A percentile compares a stretch with the other conserved stretches of the same genome.
phyloP scores from a whole-genome alignment of 2,329 filamentous ascomycete species.

The Massarina eburnea region DNA sequence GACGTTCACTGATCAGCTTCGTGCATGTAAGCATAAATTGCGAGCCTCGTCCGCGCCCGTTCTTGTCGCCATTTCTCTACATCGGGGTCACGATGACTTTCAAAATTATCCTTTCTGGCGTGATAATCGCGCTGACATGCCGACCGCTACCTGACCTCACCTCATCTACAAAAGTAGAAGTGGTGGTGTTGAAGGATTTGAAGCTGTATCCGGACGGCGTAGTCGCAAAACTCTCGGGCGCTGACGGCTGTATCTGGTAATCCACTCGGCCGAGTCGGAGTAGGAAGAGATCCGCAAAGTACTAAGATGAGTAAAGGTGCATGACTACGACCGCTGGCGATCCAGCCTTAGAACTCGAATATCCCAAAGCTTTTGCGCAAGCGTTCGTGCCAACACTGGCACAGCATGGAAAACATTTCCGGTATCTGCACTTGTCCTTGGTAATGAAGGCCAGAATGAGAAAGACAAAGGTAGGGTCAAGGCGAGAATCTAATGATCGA shows the following conservation, averaged over 20 bases:
- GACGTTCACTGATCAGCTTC: not conserved
- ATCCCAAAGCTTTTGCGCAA: constrained; percentile 17
- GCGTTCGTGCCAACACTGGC: constrained; percentile 10
- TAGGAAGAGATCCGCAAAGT: not conserved
- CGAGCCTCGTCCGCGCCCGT: not conserved
- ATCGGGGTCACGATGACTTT: not conserved
- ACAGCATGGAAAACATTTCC: constrained; percentile 12
- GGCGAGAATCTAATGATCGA: constrained; percentile 18
- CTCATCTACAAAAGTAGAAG: constrained; percentile 11
- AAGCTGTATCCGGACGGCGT: constrained; percentile 14
- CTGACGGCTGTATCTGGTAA: constrained; percentile 20
- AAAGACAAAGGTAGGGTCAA: constrained; percentile 17
- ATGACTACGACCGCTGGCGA: constrained; percentile 19
- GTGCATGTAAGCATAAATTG: not conserved
- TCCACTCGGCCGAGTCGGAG: not conserved
- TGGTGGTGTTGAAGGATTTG: constrained; percentile 18
- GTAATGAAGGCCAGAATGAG: constrained; percentile 13
- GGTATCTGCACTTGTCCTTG: constrained; percentile 16
- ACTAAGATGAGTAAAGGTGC: constrained; percentile 14
- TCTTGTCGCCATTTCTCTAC: not conserved
- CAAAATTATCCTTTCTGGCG: not conserved
- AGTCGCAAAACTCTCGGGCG: constrained; percentile 13
- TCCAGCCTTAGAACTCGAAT: constrained; percentile 13
- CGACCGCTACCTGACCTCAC: constrained; percentile 13
- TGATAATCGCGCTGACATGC: constrained; percentile 14